phyloP scores from a whole-genome alignment of 805 yeast genomes.

The Debaryomyces hansenii region DNA sequence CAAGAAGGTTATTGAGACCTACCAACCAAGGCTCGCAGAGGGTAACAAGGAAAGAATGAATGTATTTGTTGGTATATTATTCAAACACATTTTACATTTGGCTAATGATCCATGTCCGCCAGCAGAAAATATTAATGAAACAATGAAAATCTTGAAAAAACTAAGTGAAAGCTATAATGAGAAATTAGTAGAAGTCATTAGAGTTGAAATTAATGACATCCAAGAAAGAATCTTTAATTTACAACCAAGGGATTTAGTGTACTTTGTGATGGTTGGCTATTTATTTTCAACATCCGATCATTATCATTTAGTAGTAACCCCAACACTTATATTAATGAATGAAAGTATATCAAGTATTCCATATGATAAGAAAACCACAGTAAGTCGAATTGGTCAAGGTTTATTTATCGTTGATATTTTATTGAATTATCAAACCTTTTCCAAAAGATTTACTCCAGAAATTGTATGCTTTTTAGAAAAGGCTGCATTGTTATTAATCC shows the following conservation, averaged over 20 bases:
- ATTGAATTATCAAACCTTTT: slow-evolving; percentile 70
- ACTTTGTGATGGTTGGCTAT: slow-evolving; percentile 70
- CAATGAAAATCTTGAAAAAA: slow-evolving; percentile 49
- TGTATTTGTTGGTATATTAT: slow-evolving; percentile 57
- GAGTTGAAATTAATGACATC: slow-evolving; percentile 55
- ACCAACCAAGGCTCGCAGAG: slow-evolving; percentile 74
- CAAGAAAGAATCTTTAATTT: slow-evolving; percentile 48
- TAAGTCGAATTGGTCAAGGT: slow-evolving; percentile 55
- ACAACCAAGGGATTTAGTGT: slow-evolving; percentile 52
- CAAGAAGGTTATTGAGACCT: slow-evolving; percentile 53
- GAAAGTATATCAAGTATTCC: slow-evolving; percentile 50
- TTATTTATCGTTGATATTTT: slow-evolving; percentile 64
- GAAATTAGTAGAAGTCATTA: slow-evolving; percentile 58
- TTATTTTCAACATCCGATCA: slow-evolving; percentile 94
- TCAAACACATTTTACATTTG: slow-evolving; percentile 59
- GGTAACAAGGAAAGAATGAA: slow-evolving; percentile 81
- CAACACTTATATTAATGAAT: slow-evolving; percentile 70
- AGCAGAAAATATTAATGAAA: slow-evolving; percentile 36
- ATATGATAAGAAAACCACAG: slow-evolving; percentile 31
- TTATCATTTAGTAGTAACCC: slow-evolving; percentile 88
- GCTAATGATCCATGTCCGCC: slow-evolving; percentile 33
- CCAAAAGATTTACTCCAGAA: slow-evolving; percentile 86
- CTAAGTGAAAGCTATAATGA: slow-evolving; percentile 67
- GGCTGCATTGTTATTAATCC: slow-evolving; percentile 45
- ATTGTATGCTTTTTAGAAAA: slow-evolving; percentile 58